A percentile compares a stretch with the other conserved stretches of the same genome.
phyloP scores from a whole-genome alignment of 352 stramenopile genomes.

The Globisporangium orthogonon region DNA sequence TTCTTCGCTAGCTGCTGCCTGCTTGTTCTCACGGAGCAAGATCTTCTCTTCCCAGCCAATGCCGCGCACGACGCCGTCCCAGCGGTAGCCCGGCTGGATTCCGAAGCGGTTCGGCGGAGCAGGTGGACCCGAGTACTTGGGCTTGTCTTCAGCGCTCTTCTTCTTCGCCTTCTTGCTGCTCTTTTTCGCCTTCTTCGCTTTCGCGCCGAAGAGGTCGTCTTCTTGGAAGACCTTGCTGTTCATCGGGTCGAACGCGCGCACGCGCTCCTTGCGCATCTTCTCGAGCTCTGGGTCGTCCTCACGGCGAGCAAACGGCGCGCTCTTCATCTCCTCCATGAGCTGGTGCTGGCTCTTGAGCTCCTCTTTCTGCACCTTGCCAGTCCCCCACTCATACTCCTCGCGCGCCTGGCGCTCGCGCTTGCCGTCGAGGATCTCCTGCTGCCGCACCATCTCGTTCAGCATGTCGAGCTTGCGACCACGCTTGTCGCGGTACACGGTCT shows the following conservation, averaged over 20 bases:
- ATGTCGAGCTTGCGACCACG: slow-evolving; percentile 81
- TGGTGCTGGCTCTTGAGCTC: slow-evolving; percentile 51
- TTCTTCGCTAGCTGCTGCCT: slow-evolving; percentile 54
- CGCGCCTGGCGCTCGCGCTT: slow-evolving; percentile 70
- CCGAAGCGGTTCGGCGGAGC: slow-evolving; percentile 80
- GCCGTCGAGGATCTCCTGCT: slow-evolving; percentile 72
- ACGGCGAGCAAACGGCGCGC: slow-evolving; percentile 53
- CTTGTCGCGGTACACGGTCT: slow-evolving; percentile 84
- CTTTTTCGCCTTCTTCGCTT: slow-evolving; percentile 32
- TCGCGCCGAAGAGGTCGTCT: slow-evolving; percentile 28
- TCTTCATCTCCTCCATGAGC: slow-evolving; percentile 59
- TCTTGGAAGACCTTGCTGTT: slow-evolving; percentile 75
- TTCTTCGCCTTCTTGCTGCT: slow-evolving; percentile 42
- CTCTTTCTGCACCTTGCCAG: slow-evolving; percentile 74
- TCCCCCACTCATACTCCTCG: slow-evolving; percentile 84
- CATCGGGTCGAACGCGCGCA: slow-evolving; percentile 73
- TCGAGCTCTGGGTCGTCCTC: slow-evolving; percentile 73
- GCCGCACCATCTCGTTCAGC: slow-evolving; percentile 77
- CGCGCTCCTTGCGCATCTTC: slow-evolving; percentile 39
- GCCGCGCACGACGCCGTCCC: slow-evolving; percentile 95
- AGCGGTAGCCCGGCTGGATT: slow-evolving; percentile 96
- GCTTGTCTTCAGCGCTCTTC: slow-evolving; percentile 27
- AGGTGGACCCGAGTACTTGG: slow-evolving; percentile 64
- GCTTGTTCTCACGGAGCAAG: slow-evolving; percentile 72
- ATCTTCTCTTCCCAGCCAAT: slow-evolving; percentile 96